Evolutionary conservation across 1,284 basidiomycete genomes (phyloP).

Genomic region (Dichomitus squalens): DNA sequence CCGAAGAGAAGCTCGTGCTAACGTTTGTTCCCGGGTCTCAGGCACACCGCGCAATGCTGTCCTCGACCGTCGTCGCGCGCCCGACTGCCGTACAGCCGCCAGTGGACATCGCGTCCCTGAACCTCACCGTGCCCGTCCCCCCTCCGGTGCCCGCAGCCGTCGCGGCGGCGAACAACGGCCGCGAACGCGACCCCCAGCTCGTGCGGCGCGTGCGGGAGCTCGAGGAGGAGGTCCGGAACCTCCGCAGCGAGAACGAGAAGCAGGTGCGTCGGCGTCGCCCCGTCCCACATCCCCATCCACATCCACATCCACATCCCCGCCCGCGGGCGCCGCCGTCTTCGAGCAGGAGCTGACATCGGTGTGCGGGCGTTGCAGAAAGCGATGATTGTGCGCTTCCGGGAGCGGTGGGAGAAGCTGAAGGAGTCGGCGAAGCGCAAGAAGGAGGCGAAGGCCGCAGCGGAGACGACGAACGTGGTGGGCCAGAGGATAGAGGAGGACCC

Average conservation of each 20-base stretch:
- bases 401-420: conserved; percentile 88
- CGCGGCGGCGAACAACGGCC: conserved; percentile 47
- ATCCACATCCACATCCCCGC: no score
- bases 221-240: conserved; percentile 72
- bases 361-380: conserved; percentile 55
- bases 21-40: conserved; percentile 31
- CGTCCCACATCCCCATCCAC: background rate
- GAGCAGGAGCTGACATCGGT: conserved; percentile 3
- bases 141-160: conserved; percentile 54
- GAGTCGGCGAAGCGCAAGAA: conserved; percentile 85
- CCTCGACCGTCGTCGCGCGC: conserved; percentile 55
- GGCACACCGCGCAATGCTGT: conserved; percentile 78
- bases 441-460: conserved; percentile 71
- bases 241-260: conserved; percentile 79
- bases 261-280: conserved; percentile 53
- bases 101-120: conserved; percentile 52
- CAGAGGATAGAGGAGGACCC: conserved; percentile 79
- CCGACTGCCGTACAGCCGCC: conserved; percentile 41
- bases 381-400: conserved; percentile 83
- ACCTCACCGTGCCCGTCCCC: conserved; percentile 54
- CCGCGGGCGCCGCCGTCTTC: background rate
- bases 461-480: conserved; percentile 47
- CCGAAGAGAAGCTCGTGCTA: background rate
- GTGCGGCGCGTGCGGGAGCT: conserved; percentile 70
- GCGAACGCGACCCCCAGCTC: conserved; percentile 68